Evolutionary conservation across 306 rosid genomes (phyloP).

Genomic region (Heteromeles arbutifolia): DNA sequence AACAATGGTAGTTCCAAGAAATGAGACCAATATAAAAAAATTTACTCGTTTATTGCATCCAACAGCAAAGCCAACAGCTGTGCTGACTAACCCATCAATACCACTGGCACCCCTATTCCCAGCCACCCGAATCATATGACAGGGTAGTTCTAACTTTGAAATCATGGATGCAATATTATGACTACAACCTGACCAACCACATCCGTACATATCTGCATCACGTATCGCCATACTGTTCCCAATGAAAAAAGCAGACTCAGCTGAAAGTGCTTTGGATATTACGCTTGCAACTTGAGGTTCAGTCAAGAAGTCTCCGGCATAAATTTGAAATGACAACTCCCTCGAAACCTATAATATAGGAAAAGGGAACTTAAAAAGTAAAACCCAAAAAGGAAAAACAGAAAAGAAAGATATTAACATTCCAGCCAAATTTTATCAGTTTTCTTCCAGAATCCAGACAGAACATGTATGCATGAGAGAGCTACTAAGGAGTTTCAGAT

Average conservation of each 20-base stretch:
- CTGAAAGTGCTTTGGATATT: slow-evolving; percentile 60
- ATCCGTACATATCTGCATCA: slow-evolving; percentile 81
- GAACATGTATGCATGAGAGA: neutral
- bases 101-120: slow-evolving; percentile 98
- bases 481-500: neutral
- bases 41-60: slow-evolving; percentile 80
- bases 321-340: slow-evolving; percentile 81
- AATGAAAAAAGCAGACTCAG: slow-evolving; percentile 70
- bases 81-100: slow-evolving; percentile 91
- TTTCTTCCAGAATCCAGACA: neutral
- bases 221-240: slow-evolving; percentile 98
- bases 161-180: slow-evolving; percentile 29
- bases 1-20: neutral
- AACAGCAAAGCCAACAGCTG: slow-evolving; percentile 87
- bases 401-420: neutral
- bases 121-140: slow-evolving; percentile 57
- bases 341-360: slow-evolving; percentile 55
- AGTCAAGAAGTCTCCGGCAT: slow-evolving; percentile 54
- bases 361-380: slow-evolving; percentile 1
- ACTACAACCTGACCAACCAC: slow-evolving; percentile 45
- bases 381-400: neutral
- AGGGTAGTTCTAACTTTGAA: slow-evolving; percentile 48
- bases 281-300: slow-evolving; percentile 79
- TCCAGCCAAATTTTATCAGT: neutral
- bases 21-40: slow-evolving; percentile 4